Evolutionary conservation across 2,329 filamentous ascomycete genomes (phyloP).

Genomic region (Xylariaceae sp.): DNA sequence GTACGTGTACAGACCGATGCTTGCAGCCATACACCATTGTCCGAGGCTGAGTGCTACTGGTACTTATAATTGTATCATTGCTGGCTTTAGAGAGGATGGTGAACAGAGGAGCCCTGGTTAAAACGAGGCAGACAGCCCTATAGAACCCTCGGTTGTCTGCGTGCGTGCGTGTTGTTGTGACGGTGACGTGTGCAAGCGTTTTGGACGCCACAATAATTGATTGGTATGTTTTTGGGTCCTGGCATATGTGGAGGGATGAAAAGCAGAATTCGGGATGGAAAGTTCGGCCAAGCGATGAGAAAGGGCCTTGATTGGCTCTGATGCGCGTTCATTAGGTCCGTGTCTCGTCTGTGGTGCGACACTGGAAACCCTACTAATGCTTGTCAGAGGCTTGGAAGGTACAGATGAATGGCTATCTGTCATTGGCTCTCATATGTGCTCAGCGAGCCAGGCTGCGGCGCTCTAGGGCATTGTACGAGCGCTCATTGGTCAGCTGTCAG

Average conservation of each 20-base stretch:
- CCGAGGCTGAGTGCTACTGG: conserved; percentile 9
- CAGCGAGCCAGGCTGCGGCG: no score
- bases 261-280: not conserved
- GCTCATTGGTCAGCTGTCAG: conserved; percentile 14
- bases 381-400: no score
- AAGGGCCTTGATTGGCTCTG: conserved; percentile 10
- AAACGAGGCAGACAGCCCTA: no score
- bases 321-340: conserved; percentile 1
- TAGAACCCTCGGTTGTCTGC: not conserved
- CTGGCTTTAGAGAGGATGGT: no score
- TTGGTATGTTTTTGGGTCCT: conserved; percentile 11
- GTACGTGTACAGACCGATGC: not conserved
- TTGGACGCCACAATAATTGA: conserved; percentile 9
- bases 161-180: not conserved
- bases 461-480: no score
- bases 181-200: conserved; percentile 25
- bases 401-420: no score
- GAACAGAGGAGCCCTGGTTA: no score
- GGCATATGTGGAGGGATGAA: conserved; percentile 6
- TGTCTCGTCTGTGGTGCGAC: conserved; percentile 20
- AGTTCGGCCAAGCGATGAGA: not conserved
- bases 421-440: no score
- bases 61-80: no score
- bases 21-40: not conserved
- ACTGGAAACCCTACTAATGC: no score